These are phyloP conservation scores for Aspergillus haitiensis DNA, from an alignment of 495 filamentous ascomycete species.

Conservation along the genomic window DNA sequence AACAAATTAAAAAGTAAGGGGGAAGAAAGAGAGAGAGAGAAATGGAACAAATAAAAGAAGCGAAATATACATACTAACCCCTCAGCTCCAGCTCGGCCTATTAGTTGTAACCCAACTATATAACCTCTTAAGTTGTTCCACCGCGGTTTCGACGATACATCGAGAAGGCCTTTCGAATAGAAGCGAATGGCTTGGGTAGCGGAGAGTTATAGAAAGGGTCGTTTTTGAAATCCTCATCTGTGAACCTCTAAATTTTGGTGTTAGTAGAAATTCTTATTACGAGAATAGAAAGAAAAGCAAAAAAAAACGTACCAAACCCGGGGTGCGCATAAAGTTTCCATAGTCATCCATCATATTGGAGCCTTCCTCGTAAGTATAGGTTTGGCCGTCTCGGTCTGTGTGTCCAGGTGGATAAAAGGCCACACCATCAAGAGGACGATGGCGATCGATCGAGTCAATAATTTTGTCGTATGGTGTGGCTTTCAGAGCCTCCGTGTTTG, in stretches of 20 bases:
- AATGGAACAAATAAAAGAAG: background rate
- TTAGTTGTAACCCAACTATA: background rate
- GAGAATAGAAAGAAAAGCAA: background rate
- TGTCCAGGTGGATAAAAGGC: slow-evolving; percentile 74
- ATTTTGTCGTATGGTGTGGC: slow-evolving; percentile 84
- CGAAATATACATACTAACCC: background rate
- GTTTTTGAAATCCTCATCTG: slow-evolving; percentile 50
- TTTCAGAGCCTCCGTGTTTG: slow-evolving; percentile 74
- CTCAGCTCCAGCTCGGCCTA: background rate
- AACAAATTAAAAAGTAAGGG: no score
- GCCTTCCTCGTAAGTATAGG: slow-evolving; percentile 82
- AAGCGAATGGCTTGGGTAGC: slow-evolving; percentile 34
- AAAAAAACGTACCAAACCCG: slow-evolving; percentile 32
- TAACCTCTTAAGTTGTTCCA: slow-evolving; percentile 23
- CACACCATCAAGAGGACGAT: slow-evolving; percentile 82
- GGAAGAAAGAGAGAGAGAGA: background rate
- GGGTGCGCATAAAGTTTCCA: slow-evolving; percentile 40
- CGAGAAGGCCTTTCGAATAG: slow-evolving; percentile 37
- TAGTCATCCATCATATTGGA: slow-evolving; percentile 76
- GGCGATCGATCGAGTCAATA: slow-evolving; percentile 67
- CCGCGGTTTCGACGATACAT: slow-evolving; percentile 37
- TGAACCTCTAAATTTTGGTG: slow-evolving; percentile 37
- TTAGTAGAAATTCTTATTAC: background rate
- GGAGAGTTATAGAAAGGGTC: slow-evolving; percentile 48
- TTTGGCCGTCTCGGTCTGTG: slow-evolving; percentile 62